phyloP scores from a whole-genome alignment of 352 stramenopile genomes.

The Aphanomyces euteiches region DNA sequence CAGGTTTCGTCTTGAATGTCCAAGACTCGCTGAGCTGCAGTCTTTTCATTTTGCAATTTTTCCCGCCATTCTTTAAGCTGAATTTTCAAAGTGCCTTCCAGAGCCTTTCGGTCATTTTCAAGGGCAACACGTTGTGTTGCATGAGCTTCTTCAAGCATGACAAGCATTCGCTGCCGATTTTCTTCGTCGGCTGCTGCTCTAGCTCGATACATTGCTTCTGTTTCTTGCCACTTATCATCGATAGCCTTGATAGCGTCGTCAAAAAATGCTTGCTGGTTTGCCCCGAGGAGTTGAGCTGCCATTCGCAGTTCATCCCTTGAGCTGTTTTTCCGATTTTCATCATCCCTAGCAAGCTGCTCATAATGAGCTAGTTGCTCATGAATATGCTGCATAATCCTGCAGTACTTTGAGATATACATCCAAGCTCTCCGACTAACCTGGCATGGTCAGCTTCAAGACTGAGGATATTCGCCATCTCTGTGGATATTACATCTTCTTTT shows the following conservation, averaged over 20 bases:
- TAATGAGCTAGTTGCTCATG: not conserved
- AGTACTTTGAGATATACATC: too few species aligned
- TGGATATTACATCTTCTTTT: slow-evolving; percentile 12
- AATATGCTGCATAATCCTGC: too few species aligned
- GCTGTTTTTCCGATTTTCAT: not conserved
- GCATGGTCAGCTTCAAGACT: not conserved
- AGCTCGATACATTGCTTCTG: not conserved
- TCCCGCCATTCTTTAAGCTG: not conserved
- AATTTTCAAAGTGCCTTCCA: not conserved
- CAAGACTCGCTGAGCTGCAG: not conserved
- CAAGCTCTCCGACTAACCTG: not conserved
- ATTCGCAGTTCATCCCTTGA: not conserved
- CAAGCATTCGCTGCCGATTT: not conserved
- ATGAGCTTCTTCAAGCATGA: not conserved
- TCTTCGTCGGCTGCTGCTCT: too few species aligned
- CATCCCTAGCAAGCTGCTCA: not conserved
- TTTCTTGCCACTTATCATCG: not conserved
- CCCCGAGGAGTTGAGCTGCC: not conserved
- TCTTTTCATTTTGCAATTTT: not conserved
- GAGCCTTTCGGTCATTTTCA: not conserved
- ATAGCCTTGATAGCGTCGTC: slow-evolving; percentile 6
- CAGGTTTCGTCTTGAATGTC: not conserved
- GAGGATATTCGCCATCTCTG: not conserved
- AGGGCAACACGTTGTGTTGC: not conserved
- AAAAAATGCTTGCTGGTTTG: slow-evolving; percentile 27